Base-by-base conservation (phyloP, 345 rosid genomes). In the Streptanthus diversifolius region DNA sequence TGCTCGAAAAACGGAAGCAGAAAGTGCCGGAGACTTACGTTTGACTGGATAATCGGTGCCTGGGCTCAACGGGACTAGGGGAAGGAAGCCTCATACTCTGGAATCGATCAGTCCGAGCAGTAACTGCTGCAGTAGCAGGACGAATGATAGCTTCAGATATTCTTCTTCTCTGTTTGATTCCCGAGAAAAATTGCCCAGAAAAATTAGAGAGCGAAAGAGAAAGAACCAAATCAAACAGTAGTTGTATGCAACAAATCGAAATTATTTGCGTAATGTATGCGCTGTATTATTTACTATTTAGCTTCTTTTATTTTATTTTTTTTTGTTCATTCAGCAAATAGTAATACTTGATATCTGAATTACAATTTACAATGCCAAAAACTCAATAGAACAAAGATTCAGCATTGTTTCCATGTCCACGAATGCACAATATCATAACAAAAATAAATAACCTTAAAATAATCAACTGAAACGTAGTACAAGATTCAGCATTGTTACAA, bases 31-130 rank as follows among this genome's bases (percentile, higher is more conserved):
- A 69, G 51, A 80, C 82, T 73, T 62, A 89, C 86, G 62, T 24
- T 14, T 82, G 71, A 82, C 81, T 15, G 53, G 85, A 84, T 52
- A 83, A 25, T 32, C 91, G 95, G 79, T 54, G 95, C 68, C 91
- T 64, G n/a, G 83, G 80, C 73, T 89, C 91, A 7, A 82, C 66
- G 65, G 88, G 69, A 65, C 78, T 45, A 41, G 85, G 87, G 15
- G 89, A 79, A 65, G 86, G 62, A 39, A 76, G 79, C 77, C 87
- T 83, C 85, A 81, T 83, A 22, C 56, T 78, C 53, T 68, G 13
- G 41, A 21, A 41, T 40, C 41, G 40, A 40, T 21, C 56, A 58
- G 58, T 14, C 30, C 22, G 6, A 53, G 52, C 17, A 24, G 60
- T 49, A 35, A 60, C 60, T 66, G 52, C 63, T 0, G 64, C 45